Evolutionary conservation across 495 filamentous ascomycete genomes (phyloP).

Genomic region (Tuber brumale): DNA sequence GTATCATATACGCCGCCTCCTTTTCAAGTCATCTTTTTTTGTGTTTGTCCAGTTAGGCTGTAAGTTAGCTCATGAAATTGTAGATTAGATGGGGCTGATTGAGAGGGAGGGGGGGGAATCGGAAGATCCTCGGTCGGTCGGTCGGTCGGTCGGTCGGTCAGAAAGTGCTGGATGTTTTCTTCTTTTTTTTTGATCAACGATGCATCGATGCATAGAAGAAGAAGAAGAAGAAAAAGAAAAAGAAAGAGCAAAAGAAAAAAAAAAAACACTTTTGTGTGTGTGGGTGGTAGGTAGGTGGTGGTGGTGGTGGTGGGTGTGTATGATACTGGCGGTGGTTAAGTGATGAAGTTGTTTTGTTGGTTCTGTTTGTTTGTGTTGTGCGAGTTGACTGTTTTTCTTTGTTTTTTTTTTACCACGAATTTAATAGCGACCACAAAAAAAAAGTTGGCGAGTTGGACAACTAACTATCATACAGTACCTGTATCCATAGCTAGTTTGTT

Average conservation of each 20-base stretch:
- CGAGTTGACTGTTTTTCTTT: not conserved
- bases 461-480: too few relatives aligned
- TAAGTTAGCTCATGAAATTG: not conserved
- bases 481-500: not conserved
- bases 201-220: conserved; percentile 1
- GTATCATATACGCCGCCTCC: too few relatives aligned
- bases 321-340: not conserved
- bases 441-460: not conserved
- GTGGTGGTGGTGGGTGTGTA: not conserved
- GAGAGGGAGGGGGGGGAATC: not conserved
- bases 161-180: not conserved
- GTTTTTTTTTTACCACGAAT: not conserved
- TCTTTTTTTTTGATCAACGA: not conserved
- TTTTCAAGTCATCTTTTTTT: too few relatives aligned
- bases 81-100: not conserved
- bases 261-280: not conserved
- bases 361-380: conserved; percentile 1
- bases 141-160: not conserved
- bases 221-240: not conserved
- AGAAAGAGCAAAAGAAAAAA: not conserved
- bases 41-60: not conserved
- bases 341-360: conserved; percentile 1
- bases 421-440: not conserved
- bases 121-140: not conserved
- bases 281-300: too few relatives aligned